Percentiles rank a stretch among this genome's conserved stretches.
Conservation (phyloP, 257 asterid genomes). For the Echites panduratus region DNA sequence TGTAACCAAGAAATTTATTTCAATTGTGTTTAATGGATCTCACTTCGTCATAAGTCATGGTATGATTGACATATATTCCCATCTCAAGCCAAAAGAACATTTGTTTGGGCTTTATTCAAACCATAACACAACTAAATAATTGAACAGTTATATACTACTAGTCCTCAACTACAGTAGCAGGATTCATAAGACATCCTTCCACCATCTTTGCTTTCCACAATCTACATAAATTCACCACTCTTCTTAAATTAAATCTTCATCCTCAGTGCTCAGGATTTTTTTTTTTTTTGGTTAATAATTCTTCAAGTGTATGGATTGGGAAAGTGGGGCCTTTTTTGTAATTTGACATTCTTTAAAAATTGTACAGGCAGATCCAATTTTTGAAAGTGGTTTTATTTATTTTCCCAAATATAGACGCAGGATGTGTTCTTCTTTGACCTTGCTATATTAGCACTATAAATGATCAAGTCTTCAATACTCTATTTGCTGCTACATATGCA, state of each 20-base stretch:
- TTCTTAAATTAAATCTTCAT: not conserved
- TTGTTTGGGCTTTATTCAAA: not conserved
- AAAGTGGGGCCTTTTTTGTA: not conserved
- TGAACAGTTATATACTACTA: not conserved
- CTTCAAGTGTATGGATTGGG: not conserved
- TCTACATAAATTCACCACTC: not conserved
- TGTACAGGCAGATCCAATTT: not conserved
- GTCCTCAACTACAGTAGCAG: not conserved
- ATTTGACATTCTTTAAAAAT: not conserved
- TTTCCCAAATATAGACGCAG: not conserved
- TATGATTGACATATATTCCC: not conserved
- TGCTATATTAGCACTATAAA: not conserved
- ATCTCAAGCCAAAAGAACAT: not conserved
- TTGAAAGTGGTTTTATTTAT: not conserved
- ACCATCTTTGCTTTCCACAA: not conserved
- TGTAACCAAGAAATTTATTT: constrained; percentile 25
- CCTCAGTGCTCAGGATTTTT: not conserved
- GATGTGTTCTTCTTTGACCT: not conserved
- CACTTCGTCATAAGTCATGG: not conserved
- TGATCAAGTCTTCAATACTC: not conserved
- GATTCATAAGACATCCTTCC: not conserved
- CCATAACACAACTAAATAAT: not conserved
- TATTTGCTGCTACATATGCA: not conserved
- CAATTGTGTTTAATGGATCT: not conserved
- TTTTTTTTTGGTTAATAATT: not conserved